Evolutionary conservation across 805 yeast genomes (phyloP).

Genomic region (Nakazawaea populi): DNA sequence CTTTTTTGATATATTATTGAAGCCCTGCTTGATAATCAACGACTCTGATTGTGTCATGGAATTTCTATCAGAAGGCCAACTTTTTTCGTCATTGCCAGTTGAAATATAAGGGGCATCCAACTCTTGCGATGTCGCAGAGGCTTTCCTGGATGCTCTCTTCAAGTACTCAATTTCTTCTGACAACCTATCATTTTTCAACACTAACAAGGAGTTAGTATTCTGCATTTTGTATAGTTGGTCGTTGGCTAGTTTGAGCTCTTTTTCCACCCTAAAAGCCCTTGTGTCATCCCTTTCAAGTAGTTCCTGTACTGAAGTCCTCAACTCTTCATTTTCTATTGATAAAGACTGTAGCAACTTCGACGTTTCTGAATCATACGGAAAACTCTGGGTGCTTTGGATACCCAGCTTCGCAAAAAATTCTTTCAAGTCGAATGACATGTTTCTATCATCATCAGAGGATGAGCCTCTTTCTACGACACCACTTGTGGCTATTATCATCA

Average conservation of each 20-base stretch:
- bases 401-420: not conserved
- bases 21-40: conserved; percentile 5
- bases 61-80: not conserved
- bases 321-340: conserved; percentile 13
- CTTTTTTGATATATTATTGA: not conserved
- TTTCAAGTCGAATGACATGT: not conserved
- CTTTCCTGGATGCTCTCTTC: not conserved
- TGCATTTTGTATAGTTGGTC: not conserved
- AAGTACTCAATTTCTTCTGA: not conserved
- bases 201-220: not conserved
- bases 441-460: not conserved
- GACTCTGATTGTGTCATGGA: not conserved
- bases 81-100: too few relatives aligned
- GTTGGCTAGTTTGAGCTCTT: conserved; percentile 3
- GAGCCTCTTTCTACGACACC: not conserved
- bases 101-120: too few relatives aligned
- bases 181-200: not conserved
- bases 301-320: conserved; percentile 21
- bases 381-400: conserved; percentile 28
- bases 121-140: not conserved
- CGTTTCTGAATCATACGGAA: conserved; percentile 49
- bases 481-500: not conserved
- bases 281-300: conserved; percentile 20
- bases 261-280: conserved; percentile 16
- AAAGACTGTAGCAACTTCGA: conserved; percentile 23